Base-by-base conservation (phyloP, 768 basidiomycete species). In the Suillus subluteus region DNA sequence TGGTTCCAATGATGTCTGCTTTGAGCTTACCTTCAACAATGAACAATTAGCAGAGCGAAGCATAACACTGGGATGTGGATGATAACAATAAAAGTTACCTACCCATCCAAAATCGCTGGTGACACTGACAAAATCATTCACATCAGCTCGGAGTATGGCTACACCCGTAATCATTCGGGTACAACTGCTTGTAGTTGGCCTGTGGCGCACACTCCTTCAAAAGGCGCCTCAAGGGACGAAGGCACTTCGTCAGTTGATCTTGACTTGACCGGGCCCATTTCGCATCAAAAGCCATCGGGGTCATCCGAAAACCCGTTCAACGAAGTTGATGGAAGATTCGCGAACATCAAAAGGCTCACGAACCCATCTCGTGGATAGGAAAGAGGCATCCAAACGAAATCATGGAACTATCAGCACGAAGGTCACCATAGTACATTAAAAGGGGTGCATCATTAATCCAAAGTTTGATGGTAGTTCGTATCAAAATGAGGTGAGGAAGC, bases 131-230 rank as follows among this genome's bases (percentile, higher is more conserved):
- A 21, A 21, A 56, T n/a, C 21, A 56, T 56, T 56, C 32, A 12
- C 55, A 56, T 56, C 35, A 56, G 55, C 55, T 26, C 58, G 40
- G 58, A 59, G 26, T 41, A 40, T 41, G 23, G 40, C 40, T 11
- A 40, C 9, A 41, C 59, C 18, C 26, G 59, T 32, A 32, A 11
- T 32, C 41, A 61, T 43, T 61, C 43, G 41, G 41, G 43, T 32
- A 61, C 11, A 26, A 21, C 41, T 30, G 16, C 23, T 11, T 13
- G n/a, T 16, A 2, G 52, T 54, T 54, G 16, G 9, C 55, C 55
- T 56, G 55, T 56, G 55, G 55, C 55, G 55, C 35, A 35, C 8
- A 7, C 11, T 35, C 21, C 35, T 56, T 56, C 55, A 13, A 3
- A 21, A 56, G 35, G 35, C 35, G 21, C 35, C 12, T 56, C 55